Conservation (phyloP, 257 asterid species). For the Ligustrum vulgare region DNA sequence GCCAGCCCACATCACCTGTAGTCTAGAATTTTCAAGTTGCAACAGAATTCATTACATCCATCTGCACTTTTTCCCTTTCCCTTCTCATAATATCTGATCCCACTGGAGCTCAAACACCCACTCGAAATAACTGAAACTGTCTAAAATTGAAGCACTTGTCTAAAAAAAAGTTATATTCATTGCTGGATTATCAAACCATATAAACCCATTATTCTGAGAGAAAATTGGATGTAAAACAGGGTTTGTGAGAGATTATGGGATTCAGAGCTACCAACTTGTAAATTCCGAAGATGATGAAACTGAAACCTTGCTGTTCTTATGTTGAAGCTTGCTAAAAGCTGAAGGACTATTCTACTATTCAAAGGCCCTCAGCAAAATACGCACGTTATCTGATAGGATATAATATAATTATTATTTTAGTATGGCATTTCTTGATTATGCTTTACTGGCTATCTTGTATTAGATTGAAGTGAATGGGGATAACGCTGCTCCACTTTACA, state of each 20-base stretch:
- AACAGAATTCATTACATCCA: background rate
- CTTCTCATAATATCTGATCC: background rate
- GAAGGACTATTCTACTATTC: background rate
- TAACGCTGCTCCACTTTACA: slow-evolving; percentile 68
- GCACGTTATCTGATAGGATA: background rate
- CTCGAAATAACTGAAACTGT: background rate
- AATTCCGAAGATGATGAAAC: background rate
- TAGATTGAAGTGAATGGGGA: slow-evolving; percentile 84
- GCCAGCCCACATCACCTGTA: background rate
- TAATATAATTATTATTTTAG: background rate
- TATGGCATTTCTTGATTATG: slow-evolving; percentile 3
- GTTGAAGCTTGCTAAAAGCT: background rate
- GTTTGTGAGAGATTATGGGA: background rate
- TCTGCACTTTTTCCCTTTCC: background rate
- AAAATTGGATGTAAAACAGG: background rate
- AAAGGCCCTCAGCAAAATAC: background rate
- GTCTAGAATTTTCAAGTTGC: background rate
- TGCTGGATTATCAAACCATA: background rate
- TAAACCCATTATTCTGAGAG: background rate
- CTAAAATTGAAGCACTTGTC: background rate
- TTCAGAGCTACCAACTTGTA: background rate
- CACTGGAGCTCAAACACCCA: background rate
- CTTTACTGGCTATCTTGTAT: slow-evolving; percentile 11
- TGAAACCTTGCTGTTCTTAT: background rate
- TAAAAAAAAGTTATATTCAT: background rate